These are phyloP conservation scores for Syzygium oleosum DNA, from an alignment of 345 rosid species.

Conservation along the genomic window DNA sequence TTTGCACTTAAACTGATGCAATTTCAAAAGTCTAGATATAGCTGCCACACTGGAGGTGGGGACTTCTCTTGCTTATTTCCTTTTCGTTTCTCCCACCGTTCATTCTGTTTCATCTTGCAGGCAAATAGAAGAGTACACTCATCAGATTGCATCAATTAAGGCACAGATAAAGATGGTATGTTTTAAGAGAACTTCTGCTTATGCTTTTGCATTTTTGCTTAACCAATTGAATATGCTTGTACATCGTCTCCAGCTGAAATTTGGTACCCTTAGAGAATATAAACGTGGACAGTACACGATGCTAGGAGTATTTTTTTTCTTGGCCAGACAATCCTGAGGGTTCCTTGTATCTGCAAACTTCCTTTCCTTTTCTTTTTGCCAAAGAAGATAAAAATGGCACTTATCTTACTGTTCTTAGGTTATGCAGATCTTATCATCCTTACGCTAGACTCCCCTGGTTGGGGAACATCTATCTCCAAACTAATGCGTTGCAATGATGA, in stretches of 20 bases:
- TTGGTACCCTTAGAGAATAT: neutral
- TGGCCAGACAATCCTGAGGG: neutral
- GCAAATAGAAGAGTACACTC: constrained; percentile 55
- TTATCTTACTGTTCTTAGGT: neutral
- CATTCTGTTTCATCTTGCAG: constrained; percentile 22
- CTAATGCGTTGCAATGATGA: neutral
- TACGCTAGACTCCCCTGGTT: neutral
- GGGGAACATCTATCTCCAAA: neutral
- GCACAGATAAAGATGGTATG: constrained; percentile 75
- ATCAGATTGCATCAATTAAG: constrained; percentile 56
- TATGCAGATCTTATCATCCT: neutral
- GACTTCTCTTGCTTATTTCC: neutral
- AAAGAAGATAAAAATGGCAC: neutral
- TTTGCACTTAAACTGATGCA: constrained; percentile 3
- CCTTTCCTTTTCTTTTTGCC: neutral
- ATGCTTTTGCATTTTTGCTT: neutral
- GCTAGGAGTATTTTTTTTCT: neutral
- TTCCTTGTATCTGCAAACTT: neutral
- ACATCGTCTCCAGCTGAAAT: neutral
- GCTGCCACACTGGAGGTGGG: neutral
- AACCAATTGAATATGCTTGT: neutral
- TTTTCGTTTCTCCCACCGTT: neutral
- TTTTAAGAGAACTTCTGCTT: neutral
- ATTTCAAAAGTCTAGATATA: neutral
- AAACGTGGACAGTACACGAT: neutral